Evolutionary conservation across 768 basidiomycete species (phyloP).

Genomic region (Goffeauzyma gilvescens): DNA sequence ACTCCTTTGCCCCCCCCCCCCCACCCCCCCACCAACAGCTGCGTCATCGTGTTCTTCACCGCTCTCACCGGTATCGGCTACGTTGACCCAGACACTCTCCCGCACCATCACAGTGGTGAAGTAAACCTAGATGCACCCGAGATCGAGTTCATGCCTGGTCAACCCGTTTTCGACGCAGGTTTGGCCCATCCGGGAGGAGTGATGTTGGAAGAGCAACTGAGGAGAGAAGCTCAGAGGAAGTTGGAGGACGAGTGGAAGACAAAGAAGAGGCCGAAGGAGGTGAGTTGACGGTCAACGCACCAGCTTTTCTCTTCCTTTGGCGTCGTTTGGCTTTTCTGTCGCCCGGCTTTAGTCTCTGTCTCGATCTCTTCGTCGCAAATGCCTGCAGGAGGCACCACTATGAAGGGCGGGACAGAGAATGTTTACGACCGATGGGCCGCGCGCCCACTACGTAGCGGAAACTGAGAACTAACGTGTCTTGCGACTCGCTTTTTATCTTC

Average conservation of each 20-base stretch:
- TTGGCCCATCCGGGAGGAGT: no score
- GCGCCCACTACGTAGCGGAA: no score
- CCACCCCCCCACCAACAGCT: conserved; percentile 11
- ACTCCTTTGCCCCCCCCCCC: neutral
- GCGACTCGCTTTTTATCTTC: no score
- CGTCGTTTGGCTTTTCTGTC: no score
- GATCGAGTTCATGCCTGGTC: neutral
- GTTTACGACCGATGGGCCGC: neutral
- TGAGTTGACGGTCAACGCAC: no score
- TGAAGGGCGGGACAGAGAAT: no score
- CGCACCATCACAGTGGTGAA: neutral
- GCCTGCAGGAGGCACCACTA: no score
- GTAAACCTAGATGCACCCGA: neutral
- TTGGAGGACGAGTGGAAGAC: conserved; percentile 19
- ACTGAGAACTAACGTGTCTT: no score
- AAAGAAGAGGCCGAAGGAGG: conserved; percentile 27
- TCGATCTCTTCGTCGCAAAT: neutral
- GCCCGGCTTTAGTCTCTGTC: no score
- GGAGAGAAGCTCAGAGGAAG: conserved; percentile 16
- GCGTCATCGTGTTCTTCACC: conserved; percentile 23
- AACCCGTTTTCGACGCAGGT: neutral
- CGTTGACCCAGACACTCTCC: conserved; percentile 10
- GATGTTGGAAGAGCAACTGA: neutral
- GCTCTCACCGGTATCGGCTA: conserved; percentile 27
- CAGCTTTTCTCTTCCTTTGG: no score